Conservation (phyloP, 352 stramenopile genomes). For the Globisporangium yorkense region DNA sequence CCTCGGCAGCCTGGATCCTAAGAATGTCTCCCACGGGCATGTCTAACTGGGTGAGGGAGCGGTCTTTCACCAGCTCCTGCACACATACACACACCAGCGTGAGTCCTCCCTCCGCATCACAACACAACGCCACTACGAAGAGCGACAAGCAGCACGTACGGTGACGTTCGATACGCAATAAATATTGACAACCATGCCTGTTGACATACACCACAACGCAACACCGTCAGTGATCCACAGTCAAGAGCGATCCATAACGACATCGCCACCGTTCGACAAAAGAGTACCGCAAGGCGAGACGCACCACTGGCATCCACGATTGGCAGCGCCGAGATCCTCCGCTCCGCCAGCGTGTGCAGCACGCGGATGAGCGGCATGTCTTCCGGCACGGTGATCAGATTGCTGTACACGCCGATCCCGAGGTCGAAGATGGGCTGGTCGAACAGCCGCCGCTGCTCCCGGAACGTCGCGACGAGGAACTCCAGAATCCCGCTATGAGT, state of each 20-base stretch:
- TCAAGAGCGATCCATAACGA: background rate
- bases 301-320: slow-evolving; percentile 80
- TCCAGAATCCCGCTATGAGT: slow-evolving; percentile 94
- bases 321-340: slow-evolving; percentile 74
- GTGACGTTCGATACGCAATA: slow-evolving; percentile 90
- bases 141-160: slow-evolving; percentile 20
- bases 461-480: slow-evolving; percentile 95
- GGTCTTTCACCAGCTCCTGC: slow-evolving; percentile 84
- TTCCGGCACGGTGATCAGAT: slow-evolving; percentile 90
- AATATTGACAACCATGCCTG: slow-evolving; percentile 89
- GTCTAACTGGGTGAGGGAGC: slow-evolving; percentile 85
- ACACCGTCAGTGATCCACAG: slow-evolving; percentile 1
- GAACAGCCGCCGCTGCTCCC: slow-evolving; percentile 95
- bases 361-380: slow-evolving; percentile 93
- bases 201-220: background rate
- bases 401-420: slow-evolving; percentile 92
- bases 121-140: background rate
- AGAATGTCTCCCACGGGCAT: slow-evolving; percentile 86
- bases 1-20: slow-evolving; percentile 80
- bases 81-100: background rate
- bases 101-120: background rate
- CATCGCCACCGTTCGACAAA: too few species aligned
- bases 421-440: slow-evolving; percentile 96
- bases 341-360: slow-evolving; percentile 82
- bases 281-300: slow-evolving; percentile 8